Evolutionary conservation across 2,329 filamentous ascomycete genomes (phyloP).

Genomic region (Lasiodiplodia gonubiensis): DNA sequence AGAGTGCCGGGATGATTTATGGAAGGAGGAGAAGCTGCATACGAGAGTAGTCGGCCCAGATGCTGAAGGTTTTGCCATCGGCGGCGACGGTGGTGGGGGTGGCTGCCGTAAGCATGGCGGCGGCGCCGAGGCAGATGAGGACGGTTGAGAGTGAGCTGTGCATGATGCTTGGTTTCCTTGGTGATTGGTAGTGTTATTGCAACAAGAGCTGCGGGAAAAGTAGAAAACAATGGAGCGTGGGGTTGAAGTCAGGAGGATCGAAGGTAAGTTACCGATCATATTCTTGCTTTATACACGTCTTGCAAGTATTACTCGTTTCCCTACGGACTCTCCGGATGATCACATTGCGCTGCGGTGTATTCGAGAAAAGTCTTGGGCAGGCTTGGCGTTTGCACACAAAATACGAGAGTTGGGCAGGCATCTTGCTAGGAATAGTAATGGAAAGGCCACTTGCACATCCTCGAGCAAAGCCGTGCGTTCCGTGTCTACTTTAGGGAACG

Average conservation of each 20-base stretch:
- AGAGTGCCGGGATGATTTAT: too few species aligned
- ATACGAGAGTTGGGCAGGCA: conserved; percentile 1
- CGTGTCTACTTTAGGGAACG: not conserved
- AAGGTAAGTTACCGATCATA: not conserved
- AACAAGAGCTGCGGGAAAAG: too few species aligned
- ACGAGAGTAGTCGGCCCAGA: conserved; percentile 16
- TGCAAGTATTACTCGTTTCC: not conserved
- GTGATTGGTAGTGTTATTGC: not conserved
- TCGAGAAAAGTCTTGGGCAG: not conserved
- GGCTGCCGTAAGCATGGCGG: not conserved
- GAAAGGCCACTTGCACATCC: not conserved
- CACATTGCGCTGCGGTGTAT: not conserved
- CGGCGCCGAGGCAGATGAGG: conserved; percentile 1
- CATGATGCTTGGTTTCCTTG: conserved; percentile 1
- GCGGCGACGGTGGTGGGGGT: not conserved
- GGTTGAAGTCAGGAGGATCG: not conserved
- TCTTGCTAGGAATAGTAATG: not conserved
- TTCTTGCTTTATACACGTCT: not conserved
- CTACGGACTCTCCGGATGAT: not conserved
- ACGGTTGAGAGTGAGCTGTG: not conserved
- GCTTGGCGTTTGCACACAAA: not conserved
- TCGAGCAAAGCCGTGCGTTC: not conserved
- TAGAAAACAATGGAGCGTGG: not conserved
- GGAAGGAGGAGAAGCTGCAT: not conserved
- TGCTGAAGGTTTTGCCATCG: conserved; percentile 7